Base-by-base conservation (phyloP, 2,329 filamentous ascomycete genomes). In the Paecilomyces dactylethromorphus region DNA sequence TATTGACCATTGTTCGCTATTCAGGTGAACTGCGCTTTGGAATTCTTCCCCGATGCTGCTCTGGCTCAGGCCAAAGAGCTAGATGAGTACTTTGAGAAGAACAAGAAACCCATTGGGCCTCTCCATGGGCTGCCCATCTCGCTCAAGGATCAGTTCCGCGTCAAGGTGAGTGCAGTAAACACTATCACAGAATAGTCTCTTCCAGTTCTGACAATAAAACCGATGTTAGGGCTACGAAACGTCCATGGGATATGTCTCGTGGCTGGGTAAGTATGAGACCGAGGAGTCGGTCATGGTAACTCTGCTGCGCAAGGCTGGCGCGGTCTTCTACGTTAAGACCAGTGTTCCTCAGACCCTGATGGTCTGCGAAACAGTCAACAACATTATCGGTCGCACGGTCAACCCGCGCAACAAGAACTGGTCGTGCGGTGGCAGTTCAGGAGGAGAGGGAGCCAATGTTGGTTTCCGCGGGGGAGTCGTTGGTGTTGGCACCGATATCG, bases 351-450 rank as follows among this genome's bases (percentile, higher is more conserved):
- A 84, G 1, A 84, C 84, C 12, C 86, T 88, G 80, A 88, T 89
- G 86, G 87, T 87, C 56, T 81, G 84, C 12, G 87, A 89, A 68
- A 83, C 79, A 1, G 83, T 87, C 15, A 89, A 88, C 72, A 87
- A 87, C 63, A 77, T 83, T 1, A 84, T 85, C 64, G 87, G 86
- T 8, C 78, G 84, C 12, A 87, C 84, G 0, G 68, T 84, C 22
- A 88, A 87, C 66, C 87, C 87, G 0, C 72, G 75, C 6, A 87
- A 87, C 66, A 79, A 83, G 24, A 86, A 87, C 65, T 79, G 84
- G 29, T 88, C 85, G 0, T 81, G 82, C 22, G 87, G 87, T 11
- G 87, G 87, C 10, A 86, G 82, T 39, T 87, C 85, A 0, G 87
- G 87, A 2, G 87, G 87, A 52, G 87, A 90, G 67, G 81, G 82